Conservation (phyloP, 2,329 filamentous ascomycete genomes). For the Alternaria sp. region DNA sequence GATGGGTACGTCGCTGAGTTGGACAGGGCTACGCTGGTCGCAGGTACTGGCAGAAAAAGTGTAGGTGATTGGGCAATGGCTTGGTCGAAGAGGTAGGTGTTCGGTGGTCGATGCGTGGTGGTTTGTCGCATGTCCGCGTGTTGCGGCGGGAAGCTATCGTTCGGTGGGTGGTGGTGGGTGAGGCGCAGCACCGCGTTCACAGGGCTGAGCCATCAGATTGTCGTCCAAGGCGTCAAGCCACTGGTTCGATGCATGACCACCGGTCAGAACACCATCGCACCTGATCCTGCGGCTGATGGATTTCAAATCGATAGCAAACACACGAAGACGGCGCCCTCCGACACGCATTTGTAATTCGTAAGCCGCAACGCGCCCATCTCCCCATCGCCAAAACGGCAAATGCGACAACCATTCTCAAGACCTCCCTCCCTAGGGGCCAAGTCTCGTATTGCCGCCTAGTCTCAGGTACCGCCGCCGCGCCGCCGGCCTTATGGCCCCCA, state of each 20-base stretch:
- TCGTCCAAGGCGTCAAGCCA: slow-evolving; percentile 13
- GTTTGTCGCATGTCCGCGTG: slow-evolving; percentile 12
- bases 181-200: slow-evolving; percentile 17
- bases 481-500: slow-evolving; percentile 8
- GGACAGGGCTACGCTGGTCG: slow-evolving; percentile 34
- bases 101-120: slow-evolving; percentile 5
- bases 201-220: slow-evolving; percentile 4
- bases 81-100: slow-evolving; percentile 13
- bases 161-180: slow-evolving; percentile 2
- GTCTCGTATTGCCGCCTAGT: not conserved
- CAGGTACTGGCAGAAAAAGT: slow-evolving; percentile 35
- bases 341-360: not conserved
- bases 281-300: slow-evolving; percentile 3
- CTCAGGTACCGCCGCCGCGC: not conserved
- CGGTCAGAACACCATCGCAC: not conserved
- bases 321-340: not conserved
- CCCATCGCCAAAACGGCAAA: slow-evolving; percentile 6
- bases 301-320: slow-evolving; percentile 14
- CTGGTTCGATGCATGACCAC: slow-evolving; percentile 3
- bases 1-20: not conserved
- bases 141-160: slow-evolving; percentile 10
- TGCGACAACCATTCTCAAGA: slow-evolving; percentile 1
- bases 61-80: slow-evolving; percentile 22
- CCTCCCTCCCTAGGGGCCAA: slow-evolving; percentile 8
- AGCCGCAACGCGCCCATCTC: not conserved